These are phyloP conservation scores for Cnidoscolus chayamansa DNA, from an alignment of 441 rosid species.

Conservation along the genomic window DNA sequence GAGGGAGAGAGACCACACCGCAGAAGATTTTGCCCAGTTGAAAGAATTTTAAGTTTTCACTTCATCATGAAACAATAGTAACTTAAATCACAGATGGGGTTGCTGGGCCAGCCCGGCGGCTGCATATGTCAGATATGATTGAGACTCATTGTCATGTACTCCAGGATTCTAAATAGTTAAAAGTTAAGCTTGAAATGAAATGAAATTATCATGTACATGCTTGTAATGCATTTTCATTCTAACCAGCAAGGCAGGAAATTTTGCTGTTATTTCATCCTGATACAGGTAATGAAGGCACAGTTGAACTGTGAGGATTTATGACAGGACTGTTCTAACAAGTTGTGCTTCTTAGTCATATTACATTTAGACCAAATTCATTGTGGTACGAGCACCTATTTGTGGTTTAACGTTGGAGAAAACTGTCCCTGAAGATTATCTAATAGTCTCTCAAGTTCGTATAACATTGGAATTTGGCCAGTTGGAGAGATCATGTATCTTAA, in stretches of 20 bases:
- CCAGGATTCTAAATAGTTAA: background rate
- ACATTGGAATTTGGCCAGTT: too few species aligned
- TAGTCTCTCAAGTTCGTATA: too few species aligned
- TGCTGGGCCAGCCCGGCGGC: slow-evolving; percentile 13
- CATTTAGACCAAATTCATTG: background rate
- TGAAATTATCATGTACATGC: background rate
- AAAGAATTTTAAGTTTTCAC: background rate
- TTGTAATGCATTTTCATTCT: background rate
- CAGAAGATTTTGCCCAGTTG: background rate
- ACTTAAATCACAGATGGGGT: background rate
- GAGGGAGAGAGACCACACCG: background rate
- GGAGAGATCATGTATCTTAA: too few species aligned
- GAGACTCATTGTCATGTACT: background rate
- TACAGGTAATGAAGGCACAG: background rate
- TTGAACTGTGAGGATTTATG: background rate
- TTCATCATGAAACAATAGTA: background rate
- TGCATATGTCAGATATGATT: background rate
- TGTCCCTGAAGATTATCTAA: too few species aligned
- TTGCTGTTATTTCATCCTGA: background rate
- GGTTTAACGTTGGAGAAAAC: too few species aligned
- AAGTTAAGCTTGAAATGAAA: background rate
- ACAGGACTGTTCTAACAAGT: background rate
- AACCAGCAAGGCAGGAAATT: too few species aligned
- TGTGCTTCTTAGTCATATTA: background rate
- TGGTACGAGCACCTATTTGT: too few species aligned